phyloP scores from a whole-genome alignment of 805 yeast species.

The Trichomonascus vanleenenianus region DNA sequence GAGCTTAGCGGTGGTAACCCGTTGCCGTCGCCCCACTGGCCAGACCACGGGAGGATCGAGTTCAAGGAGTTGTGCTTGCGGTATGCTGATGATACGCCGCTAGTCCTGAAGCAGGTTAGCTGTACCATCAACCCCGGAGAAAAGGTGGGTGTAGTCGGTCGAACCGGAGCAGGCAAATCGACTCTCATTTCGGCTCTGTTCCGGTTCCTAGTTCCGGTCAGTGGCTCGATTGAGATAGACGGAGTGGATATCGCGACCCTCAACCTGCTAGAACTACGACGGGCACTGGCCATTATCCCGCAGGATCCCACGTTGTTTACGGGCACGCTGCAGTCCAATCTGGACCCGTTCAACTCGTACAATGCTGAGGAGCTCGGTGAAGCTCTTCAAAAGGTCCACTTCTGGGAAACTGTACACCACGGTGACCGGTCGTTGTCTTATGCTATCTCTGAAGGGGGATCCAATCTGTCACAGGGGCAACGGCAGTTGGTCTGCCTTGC shows the following conservation, averaged over 20 bases:
- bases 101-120: constrained; percentile 77
- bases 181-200: constrained; percentile 92
- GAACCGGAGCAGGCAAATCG: constrained; percentile 98
- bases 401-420: too few relatives aligned
- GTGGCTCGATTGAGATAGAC: constrained; percentile 54
- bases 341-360: constrained; percentile 59
- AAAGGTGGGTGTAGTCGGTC: constrained; percentile 91
- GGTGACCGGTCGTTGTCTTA: constrained; percentile 38
- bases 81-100: constrained; percentile 78
- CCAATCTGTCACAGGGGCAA: constrained; percentile 80
- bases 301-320: constrained; percentile 73
- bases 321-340: constrained; percentile 59
- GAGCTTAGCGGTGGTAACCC: constrained; percentile 51
- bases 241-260: constrained; percentile 52
- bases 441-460: constrained; percentile 61
- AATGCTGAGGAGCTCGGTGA: constrained; percentile 42
- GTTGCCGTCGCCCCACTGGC: constrained; percentile 61
- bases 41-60: constrained; percentile 66
- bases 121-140: constrained; percentile 69
- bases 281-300: constrained; percentile 61
- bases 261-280: constrained; percentile 55
- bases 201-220: constrained; percentile 44
- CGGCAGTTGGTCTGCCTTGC: constrained; percentile 77
- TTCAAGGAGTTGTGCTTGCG: constrained; percentile 71
- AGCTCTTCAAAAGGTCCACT: constrained; percentile 27